Evolutionary conservation across 208 protist genomes (phyloP), one percentile per base, ranked within the genome.

Genomic region (Leishmania gerbilli): DNA sequence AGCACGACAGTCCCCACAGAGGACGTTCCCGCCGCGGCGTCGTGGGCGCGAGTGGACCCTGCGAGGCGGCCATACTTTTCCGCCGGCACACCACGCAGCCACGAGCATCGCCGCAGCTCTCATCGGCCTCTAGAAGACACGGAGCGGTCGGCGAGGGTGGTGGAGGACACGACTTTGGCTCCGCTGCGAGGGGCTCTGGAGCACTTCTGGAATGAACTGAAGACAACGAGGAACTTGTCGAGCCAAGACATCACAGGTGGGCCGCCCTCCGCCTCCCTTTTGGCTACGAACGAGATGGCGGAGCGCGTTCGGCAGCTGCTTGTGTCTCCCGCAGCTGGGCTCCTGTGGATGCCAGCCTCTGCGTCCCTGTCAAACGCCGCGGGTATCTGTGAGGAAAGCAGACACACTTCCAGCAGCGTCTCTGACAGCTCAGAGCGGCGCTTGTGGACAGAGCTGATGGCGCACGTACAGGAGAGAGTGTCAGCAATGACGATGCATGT

Each of bases 151-250:
- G 49, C 27, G 56, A 71, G 87, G 58, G 56, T 69, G 24, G 67
- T 74, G 17, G 84, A 84, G 71, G 91, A 94, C 82, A 74, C 71
- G 31, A 68, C 85, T 13, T 77, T 94, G 37, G 76, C 55, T 31
- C 84, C 86, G 2, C 71, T 94, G 42, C 82, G 85, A 49, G 91
- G 89, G 5, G 89, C 89, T 42, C 67, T 94, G 75, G 87, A 94
- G 74, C 74, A 72, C 60, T 90, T 87, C 76, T 94, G 77, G 74
- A 84, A 85, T 56, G 78, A 67, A 45, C 6, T 21, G 42, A 42
- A 62, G n/a, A 15, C 5, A 7, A 49, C 51, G 13, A 11, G 27
- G 17, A 74, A 31, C 45, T 31, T 24, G n/a, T 74, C 51, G 51
- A n/a, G 51, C 17, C 49, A 64, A 76, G 69, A 17, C 11, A 27